phyloP scores from a whole-genome alignment of 2,329 filamentous ascomycete genomes.

The Fusarium fujikuroi region DNA sequence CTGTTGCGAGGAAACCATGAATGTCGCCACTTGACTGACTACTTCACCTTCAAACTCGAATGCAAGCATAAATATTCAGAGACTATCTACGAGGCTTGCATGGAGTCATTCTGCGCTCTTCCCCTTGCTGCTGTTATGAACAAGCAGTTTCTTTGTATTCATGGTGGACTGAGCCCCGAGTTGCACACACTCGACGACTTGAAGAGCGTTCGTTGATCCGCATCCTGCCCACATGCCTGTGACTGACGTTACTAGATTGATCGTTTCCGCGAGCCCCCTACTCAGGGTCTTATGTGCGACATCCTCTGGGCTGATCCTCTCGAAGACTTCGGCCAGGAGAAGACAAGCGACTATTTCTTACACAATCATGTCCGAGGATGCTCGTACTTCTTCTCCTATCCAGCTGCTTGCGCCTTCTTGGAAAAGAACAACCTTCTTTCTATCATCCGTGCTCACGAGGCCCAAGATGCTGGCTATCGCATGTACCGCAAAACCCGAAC shows the following conservation, averaged over 20 bases:
- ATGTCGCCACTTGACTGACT: conserved; percentile 98
- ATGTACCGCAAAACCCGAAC: conserved; percentile 99
- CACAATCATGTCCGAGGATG: conserved; percentile 99
- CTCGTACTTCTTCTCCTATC: conserved; percentile 99
- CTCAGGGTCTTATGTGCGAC: conserved; percentile 98
- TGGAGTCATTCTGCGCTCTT: conserved; percentile 96
- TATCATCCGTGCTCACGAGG: conserved; percentile 96
- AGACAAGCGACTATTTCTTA: conserved; percentile 95
- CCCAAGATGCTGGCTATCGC: conserved; percentile 96
- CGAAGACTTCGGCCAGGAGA: conserved; percentile 98
- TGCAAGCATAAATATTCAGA: conserved; percentile 99
- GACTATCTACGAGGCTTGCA: conserved; percentile 94
- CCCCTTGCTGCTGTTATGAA: conserved; percentile 98
- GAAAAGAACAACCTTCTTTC: conserved; percentile 99
- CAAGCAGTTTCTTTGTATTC: conserved; percentile 99
- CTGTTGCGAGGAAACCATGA: conserved; percentile 97
- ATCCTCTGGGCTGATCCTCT: conserved; percentile 98
- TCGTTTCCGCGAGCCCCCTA: conserved; percentile 96
- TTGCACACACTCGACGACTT: conserved; percentile 95
- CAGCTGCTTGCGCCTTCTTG: conserved; percentile 93
- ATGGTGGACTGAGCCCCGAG: conserved; percentile 95
- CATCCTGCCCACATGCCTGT: background rate
- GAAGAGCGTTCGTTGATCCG: conserved; percentile 73
- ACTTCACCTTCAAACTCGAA: conserved; percentile 99
- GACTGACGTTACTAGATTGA: conserved; percentile 74